Conservation (phyloP, 768 basidiomycete species). For the Calocybe indica region DNA sequence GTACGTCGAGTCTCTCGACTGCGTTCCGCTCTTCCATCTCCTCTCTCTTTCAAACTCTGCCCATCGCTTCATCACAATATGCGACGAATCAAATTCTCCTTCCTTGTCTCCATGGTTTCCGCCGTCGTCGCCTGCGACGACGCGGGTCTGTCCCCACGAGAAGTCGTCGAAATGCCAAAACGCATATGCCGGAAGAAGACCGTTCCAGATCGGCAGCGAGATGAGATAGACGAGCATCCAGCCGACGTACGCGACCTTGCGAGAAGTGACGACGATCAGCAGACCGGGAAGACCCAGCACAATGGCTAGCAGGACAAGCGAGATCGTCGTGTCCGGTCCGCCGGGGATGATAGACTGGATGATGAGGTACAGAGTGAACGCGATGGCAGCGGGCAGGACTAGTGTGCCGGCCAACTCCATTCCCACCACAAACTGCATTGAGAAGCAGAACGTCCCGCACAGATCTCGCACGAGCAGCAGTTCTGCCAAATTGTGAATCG, state of each 20-base stretch:
- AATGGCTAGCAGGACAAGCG: conserved; percentile 87
- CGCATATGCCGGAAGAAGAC: conserved; percentile 90
- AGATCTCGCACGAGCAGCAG: conserved; percentile 91
- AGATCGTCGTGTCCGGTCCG: conserved; percentile 74
- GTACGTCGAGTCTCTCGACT: conserved; percentile 73
- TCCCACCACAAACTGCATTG: conserved; percentile 98
- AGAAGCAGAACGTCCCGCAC: conserved; percentile 99
- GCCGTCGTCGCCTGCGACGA: conserved; percentile 67
- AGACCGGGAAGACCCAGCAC: conserved; percentile 95
- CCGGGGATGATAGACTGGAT: conserved; percentile 82
- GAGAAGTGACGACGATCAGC: conserved; percentile 91
- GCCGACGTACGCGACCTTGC: conserved; percentile 90
- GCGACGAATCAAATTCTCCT: conserved; percentile 92
- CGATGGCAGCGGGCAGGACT: conserved; percentile 94
- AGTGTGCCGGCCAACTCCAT: conserved; percentile 98
- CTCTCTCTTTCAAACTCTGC: conserved; percentile 96
- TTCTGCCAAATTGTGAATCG: conserved; percentile 96
- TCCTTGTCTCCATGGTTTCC: conserved; percentile 85
- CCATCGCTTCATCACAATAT: conserved; percentile 99
- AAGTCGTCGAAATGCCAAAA: conserved; percentile 99
- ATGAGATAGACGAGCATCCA: conserved; percentile 96
- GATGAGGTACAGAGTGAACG: conserved; percentile 94
- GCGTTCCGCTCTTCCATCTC: conserved; percentile 84
- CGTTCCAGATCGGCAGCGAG: conserved; percentile 96
- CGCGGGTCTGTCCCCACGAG: conserved; percentile 94